Evolutionary conservation across 495 filamentous ascomycete species (phyloP).

Genomic region (Staphylotrichum tortipilum): DNA sequence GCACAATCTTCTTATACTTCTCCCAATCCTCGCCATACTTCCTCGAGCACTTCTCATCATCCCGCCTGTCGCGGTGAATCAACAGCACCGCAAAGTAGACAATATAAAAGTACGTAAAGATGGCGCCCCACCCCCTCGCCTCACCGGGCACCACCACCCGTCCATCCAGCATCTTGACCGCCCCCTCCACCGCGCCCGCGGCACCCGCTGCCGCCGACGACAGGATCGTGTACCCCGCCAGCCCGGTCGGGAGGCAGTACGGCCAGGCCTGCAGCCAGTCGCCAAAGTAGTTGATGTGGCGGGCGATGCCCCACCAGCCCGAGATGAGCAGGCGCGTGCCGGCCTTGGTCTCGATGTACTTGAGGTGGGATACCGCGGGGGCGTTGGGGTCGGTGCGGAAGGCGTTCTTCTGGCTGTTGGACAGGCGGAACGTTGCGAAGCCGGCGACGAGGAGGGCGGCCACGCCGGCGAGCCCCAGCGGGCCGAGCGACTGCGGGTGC

Average conservation of each 20-base stretch:
- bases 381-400: constrained; percentile 87
- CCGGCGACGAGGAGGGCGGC: constrained; percentile 57
- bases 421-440: constrained; percentile 82
- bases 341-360: constrained; percentile 76
- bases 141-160: constrained; percentile 61
- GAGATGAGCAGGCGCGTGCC: constrained; percentile 74
- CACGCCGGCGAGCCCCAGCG: constrained; percentile 51
- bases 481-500: constrained; percentile 70
- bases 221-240: constrained; percentile 66
- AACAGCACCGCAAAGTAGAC: constrained; percentile 86
- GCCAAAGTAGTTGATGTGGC: constrained; percentile 97
- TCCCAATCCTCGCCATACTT: constrained; percentile 97
- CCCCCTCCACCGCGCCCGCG: constrained; percentile 35
- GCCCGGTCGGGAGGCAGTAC: constrained; percentile 81
- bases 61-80: constrained; percentile 81
- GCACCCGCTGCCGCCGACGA: constrained; percentile 40
- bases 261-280: constrained; percentile 95
- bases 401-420: constrained; percentile 89
- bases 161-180: constrained; percentile 49
- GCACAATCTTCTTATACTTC: constrained; percentile 75
- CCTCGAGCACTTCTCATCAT: constrained; percentile 82
- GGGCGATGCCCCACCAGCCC: constrained; percentile 89
- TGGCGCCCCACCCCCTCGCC: constrained; percentile 68
- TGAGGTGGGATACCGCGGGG: constrained; percentile 68
- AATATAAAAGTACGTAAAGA: constrained; percentile 93